Evolutionary conservation across 805 yeast species (phyloP).

Genomic region (Starmerella khaoyaiensis): DNA sequence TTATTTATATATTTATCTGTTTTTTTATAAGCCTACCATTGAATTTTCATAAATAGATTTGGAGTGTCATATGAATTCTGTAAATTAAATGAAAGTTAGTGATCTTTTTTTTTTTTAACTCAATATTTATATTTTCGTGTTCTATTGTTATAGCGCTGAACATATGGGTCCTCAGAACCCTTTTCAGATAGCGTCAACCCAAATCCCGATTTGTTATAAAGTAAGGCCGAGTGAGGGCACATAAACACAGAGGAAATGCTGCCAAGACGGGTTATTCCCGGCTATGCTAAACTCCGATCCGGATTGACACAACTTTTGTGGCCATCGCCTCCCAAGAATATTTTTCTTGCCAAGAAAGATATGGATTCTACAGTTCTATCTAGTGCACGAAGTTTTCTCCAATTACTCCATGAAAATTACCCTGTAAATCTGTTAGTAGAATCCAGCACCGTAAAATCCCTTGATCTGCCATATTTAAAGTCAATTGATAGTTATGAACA

Average conservation of each 20-base stretch:
- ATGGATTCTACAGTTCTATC: slow-evolving; percentile 50
- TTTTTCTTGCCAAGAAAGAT: slow-evolving; percentile 75
- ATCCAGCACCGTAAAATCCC: slow-evolving; percentile 60
- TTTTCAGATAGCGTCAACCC: no score
- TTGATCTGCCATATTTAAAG: slow-evolving; percentile 25
- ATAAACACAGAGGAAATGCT: slow-evolving; percentile 14
- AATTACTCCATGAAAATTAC: slow-evolving; percentile 44
- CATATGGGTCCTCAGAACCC: no score
- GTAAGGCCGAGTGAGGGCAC: no score
- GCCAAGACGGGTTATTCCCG: slow-evolving; percentile 17
- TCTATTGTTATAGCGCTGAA: no score
- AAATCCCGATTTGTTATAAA: no score
- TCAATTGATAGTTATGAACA: slow-evolving; percentile 42
- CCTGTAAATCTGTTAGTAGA: slow-evolving; percentile 65
- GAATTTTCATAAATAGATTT: no score
- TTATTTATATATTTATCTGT: slow-evolving; percentile 1
- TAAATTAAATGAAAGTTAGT: no score
- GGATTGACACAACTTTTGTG: slow-evolving; percentile 37
- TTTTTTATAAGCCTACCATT: neutral
- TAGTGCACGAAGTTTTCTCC: slow-evolving; percentile 55
- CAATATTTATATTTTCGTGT: no score
- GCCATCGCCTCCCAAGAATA: slow-evolving; percentile 61
- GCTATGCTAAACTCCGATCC: slow-evolving; percentile 5
- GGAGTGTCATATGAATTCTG: no score
- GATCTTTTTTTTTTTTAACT: no score